phyloP scores from a whole-genome alignment of 208 protist genomes.

The Novymonas esmeraldas region DNA sequence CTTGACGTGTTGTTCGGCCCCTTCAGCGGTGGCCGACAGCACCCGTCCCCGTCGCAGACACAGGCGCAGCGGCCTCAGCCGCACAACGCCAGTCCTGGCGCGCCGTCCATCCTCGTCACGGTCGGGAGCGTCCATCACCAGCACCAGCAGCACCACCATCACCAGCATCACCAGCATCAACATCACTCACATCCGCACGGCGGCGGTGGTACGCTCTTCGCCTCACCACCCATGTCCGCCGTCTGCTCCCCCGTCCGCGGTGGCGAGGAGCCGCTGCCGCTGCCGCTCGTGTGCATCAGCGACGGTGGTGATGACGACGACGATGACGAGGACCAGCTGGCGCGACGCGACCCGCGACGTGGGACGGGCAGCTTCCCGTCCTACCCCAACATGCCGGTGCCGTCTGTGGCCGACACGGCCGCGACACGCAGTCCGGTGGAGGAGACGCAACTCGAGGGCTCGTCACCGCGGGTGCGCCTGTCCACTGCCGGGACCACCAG shows the following conservation, averaged over 20 bases:
- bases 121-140: background rate
- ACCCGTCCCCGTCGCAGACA: background rate
- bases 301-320: background rate
- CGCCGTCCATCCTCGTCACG: constrained; percentile 11
- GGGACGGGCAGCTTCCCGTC: background rate
- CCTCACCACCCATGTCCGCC: background rate
- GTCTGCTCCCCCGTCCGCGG: background rate
- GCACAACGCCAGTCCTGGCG: background rate
- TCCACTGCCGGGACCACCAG: background rate
- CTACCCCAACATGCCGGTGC: background rate
- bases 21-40: background rate
- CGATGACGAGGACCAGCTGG: background rate
- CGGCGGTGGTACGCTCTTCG: background rate
- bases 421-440: background rate
- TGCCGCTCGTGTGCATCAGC: background rate
- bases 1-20: constrained; percentile 8
- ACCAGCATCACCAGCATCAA: no score
- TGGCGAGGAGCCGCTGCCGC: background rate
- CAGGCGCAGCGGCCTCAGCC: background rate
- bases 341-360: background rate
- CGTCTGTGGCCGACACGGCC: background rate
- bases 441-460: background rate
- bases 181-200: no score
- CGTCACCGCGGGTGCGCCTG: background rate
- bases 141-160: no score